Evolutionary conservation across 2,329 filamentous ascomycete species (phyloP), one percentile per base, ranked within the genome.

Genomic region (Trichophyton equinum): DNA sequence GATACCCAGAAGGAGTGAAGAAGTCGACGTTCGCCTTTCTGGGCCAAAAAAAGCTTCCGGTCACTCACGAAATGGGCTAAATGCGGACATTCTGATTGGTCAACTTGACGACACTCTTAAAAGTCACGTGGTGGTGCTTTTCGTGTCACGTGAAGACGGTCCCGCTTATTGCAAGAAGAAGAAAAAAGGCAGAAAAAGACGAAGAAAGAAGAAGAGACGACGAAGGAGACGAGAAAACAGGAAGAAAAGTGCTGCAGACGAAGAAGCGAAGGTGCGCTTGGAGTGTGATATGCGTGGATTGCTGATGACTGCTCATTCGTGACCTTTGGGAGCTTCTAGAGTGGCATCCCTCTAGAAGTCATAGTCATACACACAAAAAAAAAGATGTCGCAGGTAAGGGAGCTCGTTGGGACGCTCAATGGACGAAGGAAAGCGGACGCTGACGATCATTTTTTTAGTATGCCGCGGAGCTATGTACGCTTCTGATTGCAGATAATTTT

Each of bases 401-500:
- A 60, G 57, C 36, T 60, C 25, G 47, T 2, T 51, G 6, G n/a
- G 38, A 60, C 47, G 59, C 47, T 51, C 15, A 18, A 72, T 49
- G 57, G 60, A 58, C 65, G 65, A 58, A 65, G 9, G 18, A 6
- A 8, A 13, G 58, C 59, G 63, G 67, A n/a, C 11, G 11, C 51
- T 55, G 30, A 55, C 30, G 27, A 36, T 27, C 13, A 36, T 18
- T 63, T 64, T 65, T 63, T 64, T 65, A 90, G 78, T 83, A 88
- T 73, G 81, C 88, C 67, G 85, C 87, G 70, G 89, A 96, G 82
- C 88, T 97, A 71, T 96, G 90, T 79, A 83, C 86, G 78, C 85
- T 95, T 72, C 82, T 96, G 65, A 86, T 97, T 65, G 85, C 91
- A 71, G 91, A 96, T 72, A 81, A 89, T 62, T 92, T 94, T 74